Conservation (phyloP, 2,329 filamentous ascomycete genomes). For the Aspergillus eucalypticola region DNA sequence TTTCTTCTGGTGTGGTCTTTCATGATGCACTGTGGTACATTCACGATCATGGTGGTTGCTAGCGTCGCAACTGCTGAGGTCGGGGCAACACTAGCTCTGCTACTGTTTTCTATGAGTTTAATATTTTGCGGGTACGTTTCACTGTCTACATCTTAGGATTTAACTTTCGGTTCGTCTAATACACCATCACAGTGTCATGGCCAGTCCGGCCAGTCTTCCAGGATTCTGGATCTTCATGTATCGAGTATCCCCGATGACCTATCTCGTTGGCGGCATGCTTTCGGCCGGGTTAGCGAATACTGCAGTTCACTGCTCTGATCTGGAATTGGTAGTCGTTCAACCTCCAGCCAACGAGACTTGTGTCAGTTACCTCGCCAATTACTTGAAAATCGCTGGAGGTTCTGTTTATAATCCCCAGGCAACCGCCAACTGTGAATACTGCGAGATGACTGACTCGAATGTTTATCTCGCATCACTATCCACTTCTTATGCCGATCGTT, state of each 20-base stretch:
- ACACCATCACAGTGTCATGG: neutral
- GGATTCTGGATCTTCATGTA: constrained; percentile 16
- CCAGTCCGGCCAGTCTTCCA: neutral
- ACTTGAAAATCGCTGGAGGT: constrained; percentile 3
- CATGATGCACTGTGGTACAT: constrained; percentile 27
- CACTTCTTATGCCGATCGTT: neutral
- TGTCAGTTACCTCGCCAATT: neutral
- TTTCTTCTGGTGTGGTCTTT: constrained; percentile 64
- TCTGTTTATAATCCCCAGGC: neutral
- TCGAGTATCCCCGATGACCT: constrained; percentile 9
- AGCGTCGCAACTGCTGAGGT: constrained; percentile 8
- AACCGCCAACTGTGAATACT: neutral
- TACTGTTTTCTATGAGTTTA: neutral
- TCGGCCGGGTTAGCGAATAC: constrained; percentile 3
- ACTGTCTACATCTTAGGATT: neutral
- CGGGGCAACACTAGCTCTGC: constrained; percentile 2
- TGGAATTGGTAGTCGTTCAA: neutral
- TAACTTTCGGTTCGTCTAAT: neutral
- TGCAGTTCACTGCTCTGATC: neutral
- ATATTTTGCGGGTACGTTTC: constrained; percentile 3
- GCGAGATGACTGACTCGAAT: constrained; percentile 2
- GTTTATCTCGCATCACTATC: neutral
- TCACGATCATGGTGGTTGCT: constrained; percentile 3
- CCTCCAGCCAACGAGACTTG: constrained; percentile 1
- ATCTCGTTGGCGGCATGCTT: constrained; percentile 12